A percentile compares a stretch with the other conserved stretches of the same genome.
phyloP scores from a whole-genome alignment of 345 rosid genomes.

The Luvunga scandens region DNA sequence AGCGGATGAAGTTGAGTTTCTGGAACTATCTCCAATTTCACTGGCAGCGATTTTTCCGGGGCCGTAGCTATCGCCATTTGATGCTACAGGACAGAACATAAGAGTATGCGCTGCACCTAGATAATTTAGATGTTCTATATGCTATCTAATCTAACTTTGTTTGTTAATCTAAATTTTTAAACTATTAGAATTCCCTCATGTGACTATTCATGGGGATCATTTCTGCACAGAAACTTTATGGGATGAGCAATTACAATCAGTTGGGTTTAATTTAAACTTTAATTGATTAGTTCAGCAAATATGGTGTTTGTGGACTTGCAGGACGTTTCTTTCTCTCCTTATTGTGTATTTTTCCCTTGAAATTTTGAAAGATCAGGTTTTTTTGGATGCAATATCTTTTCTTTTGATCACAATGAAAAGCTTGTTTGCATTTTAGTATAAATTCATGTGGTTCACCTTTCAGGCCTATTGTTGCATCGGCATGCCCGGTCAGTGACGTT shows the following conservation, averaged over 20 bases:
- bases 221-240: neutral
- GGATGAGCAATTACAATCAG: neutral
- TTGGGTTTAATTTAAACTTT: neutral
- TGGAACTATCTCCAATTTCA: conserved; percentile 34
- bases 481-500: neutral
- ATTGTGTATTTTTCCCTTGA: neutral
- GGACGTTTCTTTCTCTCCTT: neutral
- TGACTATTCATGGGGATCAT: neutral
- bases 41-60: conserved; percentile 79
- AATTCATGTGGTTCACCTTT: conserved; percentile 6
- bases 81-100: conserved; percentile 51
- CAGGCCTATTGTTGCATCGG: conserved; percentile 22
- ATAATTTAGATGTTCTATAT: neutral
- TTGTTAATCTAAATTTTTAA: neutral
- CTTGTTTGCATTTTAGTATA: conserved; percentile 2
- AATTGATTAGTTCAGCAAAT: neutral
- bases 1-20: conserved; percentile 62
- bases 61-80: conserved; percentile 90
- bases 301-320: neutral
- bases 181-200: neutral
- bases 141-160: neutral
- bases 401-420: neutral
- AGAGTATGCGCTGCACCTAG: conserved; percentile 13
- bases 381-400: neutral
- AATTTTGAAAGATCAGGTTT: neutral